Evolutionary conservation across 768 basidiomycete genomes (phyloP), one percentile per base, ranked within the genome.

Genomic region (Boletus insuetus): DNA sequence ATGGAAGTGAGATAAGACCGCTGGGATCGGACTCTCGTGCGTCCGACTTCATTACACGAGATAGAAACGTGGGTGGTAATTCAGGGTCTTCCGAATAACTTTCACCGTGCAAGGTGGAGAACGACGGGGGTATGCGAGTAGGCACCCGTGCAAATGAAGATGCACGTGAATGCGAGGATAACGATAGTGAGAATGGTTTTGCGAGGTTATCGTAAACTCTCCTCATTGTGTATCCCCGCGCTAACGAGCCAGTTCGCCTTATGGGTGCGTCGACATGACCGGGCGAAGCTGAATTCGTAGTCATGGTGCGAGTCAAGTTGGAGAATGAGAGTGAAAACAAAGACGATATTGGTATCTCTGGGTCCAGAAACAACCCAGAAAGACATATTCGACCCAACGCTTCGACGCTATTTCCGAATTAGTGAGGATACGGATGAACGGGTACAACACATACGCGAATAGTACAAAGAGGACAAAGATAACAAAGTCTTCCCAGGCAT

Each of bases 361-460:
- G 92, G 69, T 95, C 93, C 47, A 97, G 79, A 14, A 98, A 65
- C 58, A 98, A 82, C 22, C 96, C 96, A 19, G 89, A 91, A 26
- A 94, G 87, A 64, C 91, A 83, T 65, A 94, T 94, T 22, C 95
- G 86, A 39, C 91, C 92, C 59, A 89, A 77, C 42, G 87, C 85
- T 74, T 98, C 96, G 46, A 95, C 56, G 7, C 91, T 93, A 60
- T 10, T 26, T 19, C 26, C 9, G 35, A 46, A 3, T 52, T 42
- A 67, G 60, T 38, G 24, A n/a, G n/a, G n/a, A 40, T 9, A 19
- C 14, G 4, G 16, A 16, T 6, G 11, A 51, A 3, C 16, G 9
- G 13, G 14, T 80, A 87, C 3, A 6, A 35, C 12, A 62, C 60
- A 64, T 73, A 88, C 88, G 93, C 93, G 78, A 93, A 98, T 62